Evolutionary conservation across 2,329 filamentous ascomycete genomes (phyloP), one percentile per base, ranked within the genome.

Genomic region (Cladobotryum protrusum): DNA sequence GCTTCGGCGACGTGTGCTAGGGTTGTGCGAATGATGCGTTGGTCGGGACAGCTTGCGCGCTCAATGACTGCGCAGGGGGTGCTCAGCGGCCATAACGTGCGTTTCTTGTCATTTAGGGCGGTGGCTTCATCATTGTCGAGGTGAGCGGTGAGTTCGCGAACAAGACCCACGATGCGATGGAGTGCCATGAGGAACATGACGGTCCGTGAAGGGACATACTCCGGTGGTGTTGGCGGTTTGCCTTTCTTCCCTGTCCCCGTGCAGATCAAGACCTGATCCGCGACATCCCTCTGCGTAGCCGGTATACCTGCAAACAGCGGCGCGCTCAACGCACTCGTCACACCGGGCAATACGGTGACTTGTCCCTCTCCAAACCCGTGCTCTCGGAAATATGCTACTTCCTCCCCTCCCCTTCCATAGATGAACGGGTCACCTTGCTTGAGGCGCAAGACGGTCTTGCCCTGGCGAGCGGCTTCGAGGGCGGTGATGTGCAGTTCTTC

Each of bases 341-440:
- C 86, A 1, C 93, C 93, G 0, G 93, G 93, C 2, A 99, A 73
- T 0, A 99, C 91, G 0, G 79, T 62, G 1, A 84, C 74, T 2
- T 90, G 89, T 43, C 86, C 77, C 3, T 72, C 71, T 2, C 43
- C 32, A 24, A 53, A 44, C 33, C 51, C 47, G 19, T 50, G 14
- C 3, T 32, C 39, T 34, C 83, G 75, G 75, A 99, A 96, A 65
- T 87, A 96, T 29, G 82, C 80, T 36, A 89, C 88, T 67, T 99
- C 93, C 66, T 99, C 93, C 33, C 89, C 93, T 49, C 93, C 93
- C 36, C 93, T 84, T 36, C 93, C 93, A 68, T 97, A 99, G 36
- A 99, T 81, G 68, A 95, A 99, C 0, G 93, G 93, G 62, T 99
- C 93, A 42, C 93, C 93, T 66, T 99, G 93, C 72, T 99, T 99